Percentiles rank a stretch among this genome's conserved stretches.
These are phyloP conservation scores for Candida buenavistaensis DNA, from an alignment of 1,139 yeast species.

Conservation along the genomic window DNA sequence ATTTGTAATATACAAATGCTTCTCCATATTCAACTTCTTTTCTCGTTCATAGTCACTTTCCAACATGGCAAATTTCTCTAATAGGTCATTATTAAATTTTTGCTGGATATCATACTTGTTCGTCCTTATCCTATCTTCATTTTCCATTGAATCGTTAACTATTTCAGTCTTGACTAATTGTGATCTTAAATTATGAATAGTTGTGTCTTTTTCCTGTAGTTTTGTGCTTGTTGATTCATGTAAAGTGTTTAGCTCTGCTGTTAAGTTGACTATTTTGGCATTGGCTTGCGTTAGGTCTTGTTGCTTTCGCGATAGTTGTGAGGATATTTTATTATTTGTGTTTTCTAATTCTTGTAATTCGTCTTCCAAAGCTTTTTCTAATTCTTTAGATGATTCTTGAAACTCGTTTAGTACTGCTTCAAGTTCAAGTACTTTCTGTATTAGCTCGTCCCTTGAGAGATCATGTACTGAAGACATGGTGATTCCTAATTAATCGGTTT, in stretches of 20 bases:
- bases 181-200: constrained; percentile 25
- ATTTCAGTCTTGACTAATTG: constrained; percentile 42
- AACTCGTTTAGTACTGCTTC: constrained; percentile 41
- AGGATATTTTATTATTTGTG: constrained; percentile 16
- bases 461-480: constrained; percentile 9
- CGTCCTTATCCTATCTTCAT: constrained; percentile 35
- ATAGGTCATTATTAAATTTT: constrained; percentile 40
- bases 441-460: constrained; percentile 27
- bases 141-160: constrained; percentile 42
- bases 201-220: constrained; percentile 21
- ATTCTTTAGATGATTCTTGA: constrained; percentile 44
- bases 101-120: constrained; percentile 34
- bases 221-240: constrained; percentile 20
- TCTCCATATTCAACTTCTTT: constrained; percentile 29
- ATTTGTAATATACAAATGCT: constrained; percentile 35
- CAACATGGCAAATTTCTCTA: constrained; percentile 42
- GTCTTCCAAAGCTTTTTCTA: constrained; percentile 46
- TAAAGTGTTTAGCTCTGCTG: constrained; percentile 23
- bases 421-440: constrained; percentile 32
- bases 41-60: constrained; percentile 44
- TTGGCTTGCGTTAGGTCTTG: constrained; percentile 15
- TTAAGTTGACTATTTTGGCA: constrained; percentile 16
- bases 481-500: too few relatives aligned
- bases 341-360: constrained; percentile 38
- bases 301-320: constrained; percentile 5